phyloP scores from a whole-genome alignment of 2,329 filamentous ascomycete genomes.

The Aspergillus pseudoglaucus region DNA sequence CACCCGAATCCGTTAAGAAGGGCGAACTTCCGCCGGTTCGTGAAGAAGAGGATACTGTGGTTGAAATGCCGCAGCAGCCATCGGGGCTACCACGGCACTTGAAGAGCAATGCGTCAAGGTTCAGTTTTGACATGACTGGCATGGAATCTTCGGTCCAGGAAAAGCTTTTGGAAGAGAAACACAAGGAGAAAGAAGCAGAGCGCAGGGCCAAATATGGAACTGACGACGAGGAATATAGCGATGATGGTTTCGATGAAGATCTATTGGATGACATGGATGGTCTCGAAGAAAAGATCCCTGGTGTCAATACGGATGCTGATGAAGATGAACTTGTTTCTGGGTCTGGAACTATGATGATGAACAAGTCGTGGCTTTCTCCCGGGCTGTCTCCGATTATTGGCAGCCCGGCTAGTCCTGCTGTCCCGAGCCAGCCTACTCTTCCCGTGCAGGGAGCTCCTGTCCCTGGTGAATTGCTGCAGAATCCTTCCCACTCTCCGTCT shows the following conservation, averaged over 20 bases:
- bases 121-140: conserved; percentile 59
- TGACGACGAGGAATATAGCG: conserved; percentile 29
- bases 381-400: conserved; percentile 30
- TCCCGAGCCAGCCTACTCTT: conserved; percentile 9
- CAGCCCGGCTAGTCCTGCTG: conserved; percentile 24
- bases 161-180: conserved; percentile 57
- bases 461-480: not conserved
- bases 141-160: conserved; percentile 55
- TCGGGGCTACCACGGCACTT: conserved; percentile 40
- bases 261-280: conserved; percentile 38
- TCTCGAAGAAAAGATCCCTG: conserved; percentile 44
- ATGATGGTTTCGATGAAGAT: conserved; percentile 41
- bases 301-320: conserved; percentile 42
- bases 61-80: conserved; percentile 22
- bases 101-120: conserved; percentile 55
- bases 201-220: conserved; percentile 26
- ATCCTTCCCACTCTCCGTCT: conserved; percentile 1
- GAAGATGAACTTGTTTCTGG: conserved; percentile 29
- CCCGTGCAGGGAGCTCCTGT: not conserved
- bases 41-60: conserved; percentile 25
- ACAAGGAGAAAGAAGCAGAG: conserved; percentile 48
- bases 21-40: conserved; percentile 1
- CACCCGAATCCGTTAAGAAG: conserved; percentile 3
- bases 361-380: conserved; percentile 30
- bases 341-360: conserved; percentile 17